Conservation (phyloP, 139 green algal species). For the Dunaliella primolecta region DNA sequence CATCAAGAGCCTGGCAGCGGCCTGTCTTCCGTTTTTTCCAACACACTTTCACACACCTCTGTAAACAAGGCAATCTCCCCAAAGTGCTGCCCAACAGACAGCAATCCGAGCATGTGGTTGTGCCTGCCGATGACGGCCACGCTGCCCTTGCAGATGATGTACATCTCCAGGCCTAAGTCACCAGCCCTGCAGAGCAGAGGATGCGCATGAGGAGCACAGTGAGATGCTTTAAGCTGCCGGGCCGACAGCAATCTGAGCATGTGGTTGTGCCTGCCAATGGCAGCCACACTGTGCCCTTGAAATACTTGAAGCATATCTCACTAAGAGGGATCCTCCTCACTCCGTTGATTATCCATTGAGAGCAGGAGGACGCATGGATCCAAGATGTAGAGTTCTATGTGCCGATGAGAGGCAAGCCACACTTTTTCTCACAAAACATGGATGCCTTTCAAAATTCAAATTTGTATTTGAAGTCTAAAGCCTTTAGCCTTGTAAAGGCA, state of each 20-base stretch:
- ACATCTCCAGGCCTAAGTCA: constrained; percentile 47
- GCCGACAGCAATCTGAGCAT: constrained; percentile 32
- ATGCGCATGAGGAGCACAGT: background rate
- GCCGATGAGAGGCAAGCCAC: no score
- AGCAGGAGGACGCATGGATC: no score
- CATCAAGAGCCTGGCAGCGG: background rate
- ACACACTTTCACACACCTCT: no score
- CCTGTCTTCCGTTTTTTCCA: no score
- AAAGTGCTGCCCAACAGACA: constrained; percentile 37
- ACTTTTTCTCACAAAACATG: no score
- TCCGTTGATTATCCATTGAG: no score
- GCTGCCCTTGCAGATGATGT: constrained; percentile 45
- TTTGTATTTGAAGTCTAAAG: no score
- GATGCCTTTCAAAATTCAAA: no score
- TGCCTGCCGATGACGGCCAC: constrained; percentile 43
- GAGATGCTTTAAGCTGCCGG: constrained; percentile 11
- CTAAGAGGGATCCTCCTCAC: no score
- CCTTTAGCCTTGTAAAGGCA: no score
- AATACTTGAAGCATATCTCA: no score
- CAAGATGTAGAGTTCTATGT: no score
- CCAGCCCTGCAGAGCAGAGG: constrained; percentile 19
- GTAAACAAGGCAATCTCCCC: constrained; percentile 47
- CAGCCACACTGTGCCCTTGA: constrained; percentile 34
- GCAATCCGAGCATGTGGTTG: constrained; percentile 35
- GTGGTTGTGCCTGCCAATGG: constrained; percentile 36